Base-by-base conservation (phyloP, 2,329 filamentous ascomycete genomes). In the Diaporthe sp. region DNA sequence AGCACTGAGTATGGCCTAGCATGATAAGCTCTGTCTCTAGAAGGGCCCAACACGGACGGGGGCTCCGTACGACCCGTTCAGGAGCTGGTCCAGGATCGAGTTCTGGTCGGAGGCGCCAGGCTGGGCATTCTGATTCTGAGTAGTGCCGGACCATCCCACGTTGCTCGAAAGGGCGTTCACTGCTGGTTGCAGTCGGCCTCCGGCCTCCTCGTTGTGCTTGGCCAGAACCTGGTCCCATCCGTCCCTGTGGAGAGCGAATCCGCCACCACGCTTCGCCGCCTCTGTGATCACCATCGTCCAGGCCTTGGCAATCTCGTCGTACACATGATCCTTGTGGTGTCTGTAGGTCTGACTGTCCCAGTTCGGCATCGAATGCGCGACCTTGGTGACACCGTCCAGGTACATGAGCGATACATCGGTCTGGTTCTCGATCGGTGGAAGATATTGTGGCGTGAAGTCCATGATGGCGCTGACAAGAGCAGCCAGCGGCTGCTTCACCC, bases 381-480 rank as follows among this genome's bases (percentile, higher is more conserved):
- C 91, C 77, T 96, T 92, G 42, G 97, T 99, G 75, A 94, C 96
- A 60, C 93, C 93, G 78, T 99, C 95, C 33, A 99, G 90, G 81
- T 96, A 99, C 79, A 92, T 92, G 64, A 99, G 88, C 2, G 96
- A 98, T 19, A 93, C 89, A 40, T 92, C 92, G n/a, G 94, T 88
- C 81, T 98, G 96, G 2, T 90, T 88, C 85, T 99, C 97, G 80
- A 94, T 93, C 0, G 97, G 97, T 17, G 97, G 97, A 3, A 99
- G 91, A 80, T 97, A 99, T 83, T 98, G 95, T 5, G 95, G 95
- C 0, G 96, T 98, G 82, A 97, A 99, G 81, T 99, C 97, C 82
- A 93, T 93, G 58, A 99, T 89, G 57, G 97, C 95, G 75, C 98
- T 95, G 75, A 98, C 91, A 33, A 99, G 89, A 74, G 95, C 92